Percentiles rank a stretch among this genome's conserved stretches.
Conservation (phyloP, 2,329 filamentous ascomycete genomes). For the Aspergillus sp. region DNA sequence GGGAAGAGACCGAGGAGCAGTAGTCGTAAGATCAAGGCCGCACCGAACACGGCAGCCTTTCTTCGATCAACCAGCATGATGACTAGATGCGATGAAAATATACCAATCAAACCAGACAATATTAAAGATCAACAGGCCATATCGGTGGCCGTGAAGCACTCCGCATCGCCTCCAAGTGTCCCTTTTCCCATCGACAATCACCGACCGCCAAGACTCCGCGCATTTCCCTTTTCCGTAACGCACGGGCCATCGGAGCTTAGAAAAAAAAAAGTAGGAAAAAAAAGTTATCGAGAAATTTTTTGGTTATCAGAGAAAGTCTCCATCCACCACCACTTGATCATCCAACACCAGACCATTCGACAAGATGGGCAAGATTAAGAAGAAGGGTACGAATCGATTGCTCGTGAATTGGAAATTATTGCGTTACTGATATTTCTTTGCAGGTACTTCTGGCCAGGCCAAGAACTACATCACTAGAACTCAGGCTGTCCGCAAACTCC, state of each 20-base stretch:
- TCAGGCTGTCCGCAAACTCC: slow-evolving; percentile 94
- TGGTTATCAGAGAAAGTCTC: slow-evolving; percentile 27
- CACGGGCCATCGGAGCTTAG: slow-evolving; percentile 6
- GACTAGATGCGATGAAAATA: neutral
- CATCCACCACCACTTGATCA: slow-evolving; percentile 13
- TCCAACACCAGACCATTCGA: slow-evolving; percentile 10
- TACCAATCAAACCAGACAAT: neutral
- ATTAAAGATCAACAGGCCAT: neutral
- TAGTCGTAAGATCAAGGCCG: slow-evolving; percentile 73
- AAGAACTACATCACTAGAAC: slow-evolving; percentile 98
- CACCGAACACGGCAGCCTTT: slow-evolving; percentile 65
- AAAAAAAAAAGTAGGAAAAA: slow-evolving; percentile 29
- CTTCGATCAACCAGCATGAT: slow-evolving; percentile 53
- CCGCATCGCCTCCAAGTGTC: no score
- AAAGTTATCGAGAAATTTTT: slow-evolving; percentile 34
- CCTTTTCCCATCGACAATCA: no score
- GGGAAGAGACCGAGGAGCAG: slow-evolving; percentile 78
- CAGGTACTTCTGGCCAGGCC: slow-evolving; percentile 79
- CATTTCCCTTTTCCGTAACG: slow-evolving; percentile 1
- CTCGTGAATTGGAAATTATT: neutral
- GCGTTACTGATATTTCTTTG: slow-evolving; percentile 2
- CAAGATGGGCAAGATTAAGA: slow-evolving; percentile 76
- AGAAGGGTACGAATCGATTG: slow-evolving; percentile 62
- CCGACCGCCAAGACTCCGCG: no score
- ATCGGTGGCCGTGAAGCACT: neutral